Evolutionary conservation across 305 asterid species (phyloP).

Genomic region (Coffea humblotiana): DNA sequence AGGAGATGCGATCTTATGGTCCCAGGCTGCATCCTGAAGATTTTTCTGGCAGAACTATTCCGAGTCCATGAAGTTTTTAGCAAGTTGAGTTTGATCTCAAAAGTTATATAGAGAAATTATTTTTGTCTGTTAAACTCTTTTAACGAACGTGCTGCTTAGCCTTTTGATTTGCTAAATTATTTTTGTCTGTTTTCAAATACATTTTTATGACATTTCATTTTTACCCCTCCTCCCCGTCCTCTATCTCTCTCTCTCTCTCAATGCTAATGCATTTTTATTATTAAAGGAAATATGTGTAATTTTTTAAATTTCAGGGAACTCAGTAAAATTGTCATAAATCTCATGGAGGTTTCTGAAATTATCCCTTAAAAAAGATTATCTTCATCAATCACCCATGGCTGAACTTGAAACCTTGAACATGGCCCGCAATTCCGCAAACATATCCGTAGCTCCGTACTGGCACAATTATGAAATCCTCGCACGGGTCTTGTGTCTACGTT

Average conservation of each 20-base stretch:
- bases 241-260: no score
- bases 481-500: not conserved
- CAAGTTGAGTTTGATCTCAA: not conserved
- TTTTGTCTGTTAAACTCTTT: not conserved
- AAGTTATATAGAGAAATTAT: not conserved
- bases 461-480: not conserved
- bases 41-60: not conserved
- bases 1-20: constrained; percentile 15
- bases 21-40: not conserved
- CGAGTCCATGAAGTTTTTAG: not conserved
- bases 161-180: not conserved
- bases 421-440: not conserved
- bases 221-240: no score
- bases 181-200: no score
- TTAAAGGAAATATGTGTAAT: no score
- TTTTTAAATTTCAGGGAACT: no score
- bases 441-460: not conserved
- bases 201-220: no score
- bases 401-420: not conserved
- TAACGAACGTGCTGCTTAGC: not conserved
- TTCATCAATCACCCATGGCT: not conserved
- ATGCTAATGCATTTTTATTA: no score
- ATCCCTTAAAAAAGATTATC: not conserved
- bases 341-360: no score
- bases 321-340: no score